These are phyloP conservation scores for Umbelopsis sp. DNA, from an alignment of 192 early-diverging fungal species.

Conservation along the genomic window DNA sequence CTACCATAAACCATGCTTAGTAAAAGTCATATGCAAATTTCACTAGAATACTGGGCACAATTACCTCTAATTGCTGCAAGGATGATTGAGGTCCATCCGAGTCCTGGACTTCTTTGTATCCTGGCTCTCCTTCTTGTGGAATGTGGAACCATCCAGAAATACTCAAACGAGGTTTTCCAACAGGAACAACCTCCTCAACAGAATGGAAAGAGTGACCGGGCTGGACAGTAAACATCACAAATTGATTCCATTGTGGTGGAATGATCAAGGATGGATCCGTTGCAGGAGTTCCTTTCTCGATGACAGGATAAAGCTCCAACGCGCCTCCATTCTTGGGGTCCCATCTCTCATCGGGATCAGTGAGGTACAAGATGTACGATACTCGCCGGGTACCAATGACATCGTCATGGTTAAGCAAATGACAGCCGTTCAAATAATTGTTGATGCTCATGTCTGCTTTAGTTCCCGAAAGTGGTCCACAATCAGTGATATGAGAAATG, in stretches of 20 bases:
- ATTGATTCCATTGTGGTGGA: constrained; percentile 74
- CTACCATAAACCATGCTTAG: not conserved
- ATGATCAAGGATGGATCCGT: constrained; percentile 58
- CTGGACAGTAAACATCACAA: constrained; percentile 76
- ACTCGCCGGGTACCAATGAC: constrained; percentile 77
- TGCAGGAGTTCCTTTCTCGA: constrained; percentile 58
- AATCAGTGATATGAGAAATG: constrained; percentile 64
- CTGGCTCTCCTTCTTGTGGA: constrained; percentile 71
- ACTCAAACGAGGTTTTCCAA: constrained; percentile 55
- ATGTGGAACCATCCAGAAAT: constrained; percentile 84
- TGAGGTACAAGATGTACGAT: constrained; percentile 78
- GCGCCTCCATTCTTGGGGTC: constrained; percentile 66
- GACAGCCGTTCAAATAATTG: constrained; percentile 70
- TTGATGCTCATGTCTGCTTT: constrained; percentile 79
- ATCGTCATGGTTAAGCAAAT: constrained; percentile 80
- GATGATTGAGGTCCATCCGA: constrained; percentile 53
- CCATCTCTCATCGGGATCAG: constrained; percentile 65
- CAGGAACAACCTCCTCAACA: constrained; percentile 70
- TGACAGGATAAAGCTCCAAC: constrained; percentile 75
- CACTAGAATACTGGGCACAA: not conserved
- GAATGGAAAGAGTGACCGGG: constrained; percentile 82
- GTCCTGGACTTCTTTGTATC: constrained; percentile 54
- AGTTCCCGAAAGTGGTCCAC: constrained; percentile 65
- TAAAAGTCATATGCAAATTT: not conserved
- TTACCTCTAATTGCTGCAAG: constrained; percentile 57